These are phyloP conservation scores for Mycena galopus DNA, from an alignment of 768 basidiomycete genomes.

Conservation along the genomic window DNA sequence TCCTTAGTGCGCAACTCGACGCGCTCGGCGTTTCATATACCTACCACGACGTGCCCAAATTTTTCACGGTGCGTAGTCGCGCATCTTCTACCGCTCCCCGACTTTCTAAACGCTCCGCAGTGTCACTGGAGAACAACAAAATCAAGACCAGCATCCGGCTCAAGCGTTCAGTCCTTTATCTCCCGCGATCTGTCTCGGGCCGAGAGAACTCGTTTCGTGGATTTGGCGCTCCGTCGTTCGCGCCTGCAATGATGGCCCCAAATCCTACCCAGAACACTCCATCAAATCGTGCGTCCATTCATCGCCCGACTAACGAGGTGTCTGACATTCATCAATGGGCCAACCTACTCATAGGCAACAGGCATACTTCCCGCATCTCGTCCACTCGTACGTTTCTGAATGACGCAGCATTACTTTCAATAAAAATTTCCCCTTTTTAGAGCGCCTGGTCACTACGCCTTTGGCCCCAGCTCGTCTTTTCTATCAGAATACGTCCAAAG, in stretches of 20 bases:
- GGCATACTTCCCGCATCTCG: background rate
- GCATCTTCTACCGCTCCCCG: background rate
- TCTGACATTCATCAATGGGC: background rate
- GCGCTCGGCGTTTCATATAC: background rate
- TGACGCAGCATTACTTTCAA: no score
- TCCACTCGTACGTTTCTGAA: background rate
- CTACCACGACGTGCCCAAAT: background rate
- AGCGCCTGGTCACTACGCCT: background rate
- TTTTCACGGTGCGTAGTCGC: background rate
- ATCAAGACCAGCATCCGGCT: background rate
- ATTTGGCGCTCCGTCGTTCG: background rate
- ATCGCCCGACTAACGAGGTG: no score
- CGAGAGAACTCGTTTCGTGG: background rate
- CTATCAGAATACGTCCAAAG: conserved; percentile 7
- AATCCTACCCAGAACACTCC: no score
- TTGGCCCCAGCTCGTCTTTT: conserved; percentile 5
- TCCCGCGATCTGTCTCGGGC: no score
- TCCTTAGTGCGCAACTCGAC: background rate
- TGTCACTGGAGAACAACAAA: background rate
- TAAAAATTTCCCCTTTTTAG: background rate
- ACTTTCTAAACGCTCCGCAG: background rate
- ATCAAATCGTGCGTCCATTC: background rate
- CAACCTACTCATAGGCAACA: background rate
- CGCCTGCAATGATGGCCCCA: background rate
- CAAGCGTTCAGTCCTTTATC: background rate